Conservation (phyloP, 495 filamentous ascomycete species). For the Tuber umbilicatum region DNA sequence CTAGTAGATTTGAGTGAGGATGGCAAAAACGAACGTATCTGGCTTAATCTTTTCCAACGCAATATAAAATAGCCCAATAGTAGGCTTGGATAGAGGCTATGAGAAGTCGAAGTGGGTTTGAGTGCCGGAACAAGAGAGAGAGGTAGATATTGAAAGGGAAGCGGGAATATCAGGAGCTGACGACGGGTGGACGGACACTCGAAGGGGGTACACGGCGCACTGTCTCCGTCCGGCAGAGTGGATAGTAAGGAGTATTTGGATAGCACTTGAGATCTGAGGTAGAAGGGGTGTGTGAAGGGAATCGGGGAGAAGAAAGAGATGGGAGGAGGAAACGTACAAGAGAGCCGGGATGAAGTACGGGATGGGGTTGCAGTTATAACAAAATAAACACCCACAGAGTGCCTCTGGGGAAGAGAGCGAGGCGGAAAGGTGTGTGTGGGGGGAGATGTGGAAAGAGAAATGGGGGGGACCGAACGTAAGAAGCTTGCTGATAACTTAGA, state of each 20-base stretch:
- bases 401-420: not conserved
- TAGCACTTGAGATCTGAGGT: not conserved
- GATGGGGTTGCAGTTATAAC: conserved; percentile 28
- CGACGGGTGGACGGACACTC: not conserved
- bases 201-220: conserved; percentile 8
- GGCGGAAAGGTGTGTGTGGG: not conserved
- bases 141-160: not conserved
- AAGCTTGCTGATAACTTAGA: not conserved
- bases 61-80: not conserved
- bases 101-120: not conserved
- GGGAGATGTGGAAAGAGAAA: not conserved
- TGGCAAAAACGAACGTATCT: not conserved
- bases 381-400: conserved; percentile 14
- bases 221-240: conserved; percentile 31
- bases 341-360: conserved; percentile 19
- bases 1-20: not conserved
- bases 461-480: not conserved
- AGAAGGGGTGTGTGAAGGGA: not conserved
- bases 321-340: conserved; percentile 18
- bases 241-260: not conserved
- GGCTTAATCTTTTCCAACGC: not conserved
- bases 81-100: not conserved
- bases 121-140: not conserved
- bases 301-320: conserved; percentile 7
- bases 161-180: not conserved